Conservation (phyloP, 805 yeast species). For the Sugiyamaella chiloensis region DNA sequence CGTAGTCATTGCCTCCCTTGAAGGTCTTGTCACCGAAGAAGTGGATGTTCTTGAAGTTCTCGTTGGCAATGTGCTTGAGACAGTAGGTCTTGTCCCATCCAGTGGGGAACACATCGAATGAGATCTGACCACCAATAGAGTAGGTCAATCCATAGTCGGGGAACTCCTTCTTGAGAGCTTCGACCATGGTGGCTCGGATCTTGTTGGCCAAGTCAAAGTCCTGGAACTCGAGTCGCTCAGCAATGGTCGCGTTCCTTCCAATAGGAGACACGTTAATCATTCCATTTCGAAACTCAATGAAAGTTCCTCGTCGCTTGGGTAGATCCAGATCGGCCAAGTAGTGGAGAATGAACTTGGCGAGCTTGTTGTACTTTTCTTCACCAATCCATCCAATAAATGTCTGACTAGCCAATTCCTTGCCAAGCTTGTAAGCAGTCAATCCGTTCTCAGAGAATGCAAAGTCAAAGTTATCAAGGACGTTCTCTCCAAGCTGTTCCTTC, state of each 20-base stretch:
- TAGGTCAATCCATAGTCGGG: slow-evolving; percentile 82
- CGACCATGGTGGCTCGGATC: slow-evolving; percentile 80
- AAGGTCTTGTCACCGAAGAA: slow-evolving; percentile 98
- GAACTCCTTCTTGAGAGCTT: slow-evolving; percentile 78
- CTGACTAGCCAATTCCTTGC: slow-evolving; percentile 85
- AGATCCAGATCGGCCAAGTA: slow-evolving; percentile 83
- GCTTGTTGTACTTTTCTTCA: slow-evolving; percentile 85
- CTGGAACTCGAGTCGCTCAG: slow-evolving; percentile 92
- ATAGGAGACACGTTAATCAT: slow-evolving; percentile 98
- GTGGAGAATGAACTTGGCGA: slow-evolving; percentile 78
- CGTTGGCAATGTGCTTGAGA: slow-evolving; percentile 83
- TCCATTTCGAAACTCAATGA: slow-evolving; percentile 98
- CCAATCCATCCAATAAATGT: slow-evolving; percentile 96
- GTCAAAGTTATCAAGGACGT: slow-evolving; percentile 77
- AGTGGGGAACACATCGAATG: slow-evolving; percentile 99
- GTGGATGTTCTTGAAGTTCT: slow-evolving; percentile 84
- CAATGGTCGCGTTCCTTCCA: slow-evolving; percentile 95
- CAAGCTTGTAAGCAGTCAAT: slow-evolving; percentile 91
- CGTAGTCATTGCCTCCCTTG: slow-evolving; percentile 97
- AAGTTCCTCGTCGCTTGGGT: slow-evolving; percentile 98
- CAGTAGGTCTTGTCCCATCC: slow-evolving; percentile 99
- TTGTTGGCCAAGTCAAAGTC: slow-evolving; percentile 74
- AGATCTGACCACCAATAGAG: slow-evolving; percentile 99
- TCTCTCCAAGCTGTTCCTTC: slow-evolving; percentile 88
- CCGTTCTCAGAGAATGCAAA: slow-evolving; percentile 98